Conservation (phyloP, 306 rosid species). For the Rosa chinensis region DNA sequence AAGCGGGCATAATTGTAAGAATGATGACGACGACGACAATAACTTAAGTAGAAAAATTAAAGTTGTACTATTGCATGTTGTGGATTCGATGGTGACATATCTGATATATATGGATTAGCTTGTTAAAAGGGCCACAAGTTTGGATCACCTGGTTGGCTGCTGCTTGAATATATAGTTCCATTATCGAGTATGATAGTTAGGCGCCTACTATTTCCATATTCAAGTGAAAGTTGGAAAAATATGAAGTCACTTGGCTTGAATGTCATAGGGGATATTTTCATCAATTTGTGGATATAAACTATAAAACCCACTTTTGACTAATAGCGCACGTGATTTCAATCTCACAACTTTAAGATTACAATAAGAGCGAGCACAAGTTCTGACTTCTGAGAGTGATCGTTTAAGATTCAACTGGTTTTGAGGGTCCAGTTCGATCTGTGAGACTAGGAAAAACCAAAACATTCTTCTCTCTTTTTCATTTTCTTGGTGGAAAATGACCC, state of each 20-base stretch:
- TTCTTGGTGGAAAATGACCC: constrained; percentile 22
- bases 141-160: constrained; percentile 19
- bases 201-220: constrained; percentile 24
- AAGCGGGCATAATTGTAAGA: too few relatives aligned
- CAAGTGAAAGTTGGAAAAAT: not conserved
- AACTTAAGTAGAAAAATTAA: not conserved
- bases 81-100: not conserved
- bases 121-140: constrained; percentile 9
- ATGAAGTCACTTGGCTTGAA: constrained; percentile 16
- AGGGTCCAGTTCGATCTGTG: not conserved
- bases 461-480: not conserved
- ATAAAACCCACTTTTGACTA: constrained; percentile 21
- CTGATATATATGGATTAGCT: constrained; percentile 1
- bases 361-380: constrained; percentile 10
- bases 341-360: not conserved
- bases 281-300: not conserved
- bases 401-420: not conserved
- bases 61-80: not conserved
- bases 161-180: not conserved
- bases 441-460: not conserved
- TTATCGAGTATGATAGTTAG: constrained; percentile 19
- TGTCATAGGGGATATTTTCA: not conserved
- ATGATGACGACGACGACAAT: not conserved
- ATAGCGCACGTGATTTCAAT: constrained; percentile 26
- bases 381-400: constrained; percentile 19